Base-by-base conservation (phyloP, 129 eudicot species). In the Dittrichia graveolens region DNA sequence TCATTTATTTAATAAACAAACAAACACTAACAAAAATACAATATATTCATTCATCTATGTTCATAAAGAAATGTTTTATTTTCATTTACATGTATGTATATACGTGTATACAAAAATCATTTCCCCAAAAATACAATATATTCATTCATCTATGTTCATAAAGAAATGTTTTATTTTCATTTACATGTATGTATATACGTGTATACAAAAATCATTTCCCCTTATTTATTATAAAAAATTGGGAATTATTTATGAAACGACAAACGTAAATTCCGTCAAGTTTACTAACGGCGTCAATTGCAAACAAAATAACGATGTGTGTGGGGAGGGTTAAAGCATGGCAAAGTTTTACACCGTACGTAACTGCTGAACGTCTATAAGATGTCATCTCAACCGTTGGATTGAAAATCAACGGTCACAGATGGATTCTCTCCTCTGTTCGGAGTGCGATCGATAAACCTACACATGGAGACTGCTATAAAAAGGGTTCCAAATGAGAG, bases 401-500 rank as follows among this genome's bases (percentile, higher is more conserved):
- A 81, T 69, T 4, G 2, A 0, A 5, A 41, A 57, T 70, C 61
- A 72, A 81, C 82, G 89, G 84, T 19, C 24, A 14, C 5, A 72
- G 85, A 88, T 88, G 70, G 43, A 65, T 63, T 35, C 45, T 46
- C 43, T 34, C 67, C 74, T 58, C 75, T 64, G 67, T 47, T 53
- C 63, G 39, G 75, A 63, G 74, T 71, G 76, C 64, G 61, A 69
- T 76, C 76, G 81, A 83, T 63, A 79, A 66, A 79, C 71, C 74
- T 50, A 58, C 18, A 72, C 74, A 59, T n/a, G 62, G 87, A 75
- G 73, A 53, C 73, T 48, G 60, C 74, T 88, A 80, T 85, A 82
- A 71, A 80, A 82, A 18, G 77, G 80, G 53, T 85, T 78, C 70
- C 61, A 44, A 47, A 76, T 67, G 78, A 79, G 56, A 79, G 81